These are phyloP conservation scores for Candida railenensis DNA, from an alignment of 805 yeast species.

Conservation along the genomic window DNA sequence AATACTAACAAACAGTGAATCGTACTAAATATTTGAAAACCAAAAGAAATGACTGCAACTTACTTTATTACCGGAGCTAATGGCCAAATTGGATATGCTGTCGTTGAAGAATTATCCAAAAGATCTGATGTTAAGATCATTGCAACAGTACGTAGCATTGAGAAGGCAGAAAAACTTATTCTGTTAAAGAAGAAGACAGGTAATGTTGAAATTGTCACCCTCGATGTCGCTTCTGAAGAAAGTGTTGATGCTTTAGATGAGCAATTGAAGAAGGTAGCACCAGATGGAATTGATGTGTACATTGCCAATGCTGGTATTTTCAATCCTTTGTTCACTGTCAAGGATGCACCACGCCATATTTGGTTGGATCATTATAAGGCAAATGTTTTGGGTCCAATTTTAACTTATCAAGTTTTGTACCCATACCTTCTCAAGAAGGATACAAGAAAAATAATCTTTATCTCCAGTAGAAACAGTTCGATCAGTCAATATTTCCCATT, in stretches of 20 bases:
- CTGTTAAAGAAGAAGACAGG: slow-evolving; percentile 10
- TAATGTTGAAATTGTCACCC: slow-evolving; percentile 16
- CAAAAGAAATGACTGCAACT: background rate
- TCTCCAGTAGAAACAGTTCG: slow-evolving; percentile 26
- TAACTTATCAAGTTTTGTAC: slow-evolving; percentile 23
- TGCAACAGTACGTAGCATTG: slow-evolving; percentile 36
- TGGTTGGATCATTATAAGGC: slow-evolving; percentile 12
- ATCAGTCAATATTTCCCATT: slow-evolving; percentile 18
- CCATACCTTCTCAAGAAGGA: slow-evolving; percentile 22
- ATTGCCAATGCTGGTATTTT: slow-evolving; percentile 32
- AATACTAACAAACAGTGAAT: too few species aligned
- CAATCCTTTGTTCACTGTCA: slow-evolving; percentile 11
- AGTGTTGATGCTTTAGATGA: slow-evolving; percentile 15
- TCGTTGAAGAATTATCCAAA: slow-evolving; percentile 23
- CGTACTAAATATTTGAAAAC: too few species aligned
- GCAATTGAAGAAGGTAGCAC: slow-evolving; percentile 11
- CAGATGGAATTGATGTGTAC: slow-evolving; percentile 26
- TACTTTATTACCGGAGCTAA: slow-evolving; percentile 36
- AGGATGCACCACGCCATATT: slow-evolving; percentile 16
- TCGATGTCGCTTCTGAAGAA: slow-evolving; percentile 16
- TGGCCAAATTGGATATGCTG: slow-evolving; percentile 38
- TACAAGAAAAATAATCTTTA: slow-evolving; percentile 25
- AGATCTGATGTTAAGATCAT: slow-evolving; percentile 31
- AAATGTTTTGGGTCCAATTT: slow-evolving; percentile 32
- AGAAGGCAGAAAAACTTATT: slow-evolving; percentile 16